Percentiles rank a stretch among this genome's conserved stretches.
These are phyloP conservation scores for Calonectria henricotiae DNA, from an alignment of 2,329 filamentous ascomycete species.

Conservation along the genomic window DNA sequence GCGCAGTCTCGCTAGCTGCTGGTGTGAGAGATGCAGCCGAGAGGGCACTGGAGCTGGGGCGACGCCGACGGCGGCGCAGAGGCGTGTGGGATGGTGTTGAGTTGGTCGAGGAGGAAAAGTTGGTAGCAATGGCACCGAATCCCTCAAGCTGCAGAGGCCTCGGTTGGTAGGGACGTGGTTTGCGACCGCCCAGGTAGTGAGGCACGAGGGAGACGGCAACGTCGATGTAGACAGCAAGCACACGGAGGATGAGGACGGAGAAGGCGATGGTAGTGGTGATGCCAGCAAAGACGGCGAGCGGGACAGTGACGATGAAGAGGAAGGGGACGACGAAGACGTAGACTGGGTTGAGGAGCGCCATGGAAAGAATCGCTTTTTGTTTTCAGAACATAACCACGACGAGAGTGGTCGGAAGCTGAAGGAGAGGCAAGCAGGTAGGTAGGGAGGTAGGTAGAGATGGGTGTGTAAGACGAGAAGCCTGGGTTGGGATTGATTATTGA, in stretches of 20 bases:
- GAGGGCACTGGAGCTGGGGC: conserved; percentile 58
- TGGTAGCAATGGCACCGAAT: conserved; percentile 32
- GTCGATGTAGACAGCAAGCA: conserved; percentile 76
- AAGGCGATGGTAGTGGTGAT: conserved; percentile 77
- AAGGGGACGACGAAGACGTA: conserved; percentile 75
- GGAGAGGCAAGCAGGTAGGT: neutral
- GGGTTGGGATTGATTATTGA: conserved; percentile 17
- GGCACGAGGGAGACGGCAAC: conserved; percentile 73
- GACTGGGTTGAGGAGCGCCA: conserved; percentile 71
- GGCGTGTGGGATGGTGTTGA: conserved; percentile 44
- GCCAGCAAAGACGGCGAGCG: conserved; percentile 75
- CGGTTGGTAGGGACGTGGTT: conserved; percentile 53
- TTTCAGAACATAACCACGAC: conserved; percentile 42
- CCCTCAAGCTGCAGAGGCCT: conserved; percentile 32
- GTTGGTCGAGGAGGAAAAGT: conserved; percentile 40
- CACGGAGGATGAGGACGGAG: conserved; percentile 73
- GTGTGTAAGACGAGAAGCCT: conserved; percentile 31
- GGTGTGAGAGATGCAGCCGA: conserved; percentile 57
- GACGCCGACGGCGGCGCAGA: conserved; percentile 52
- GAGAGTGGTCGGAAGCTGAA: conserved; percentile 2
- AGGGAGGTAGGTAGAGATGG: conserved; percentile 22
- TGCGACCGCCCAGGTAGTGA: conserved; percentile 67
- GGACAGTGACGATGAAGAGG: conserved; percentile 75
- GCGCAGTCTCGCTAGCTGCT: conserved; percentile 56
- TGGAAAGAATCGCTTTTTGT: conserved; percentile 50